A percentile compares a stretch with the other conserved stretches of the same genome.
phyloP scores from a whole-genome alignment of 305 asterid species.

The Solanum hybrid region DNA sequence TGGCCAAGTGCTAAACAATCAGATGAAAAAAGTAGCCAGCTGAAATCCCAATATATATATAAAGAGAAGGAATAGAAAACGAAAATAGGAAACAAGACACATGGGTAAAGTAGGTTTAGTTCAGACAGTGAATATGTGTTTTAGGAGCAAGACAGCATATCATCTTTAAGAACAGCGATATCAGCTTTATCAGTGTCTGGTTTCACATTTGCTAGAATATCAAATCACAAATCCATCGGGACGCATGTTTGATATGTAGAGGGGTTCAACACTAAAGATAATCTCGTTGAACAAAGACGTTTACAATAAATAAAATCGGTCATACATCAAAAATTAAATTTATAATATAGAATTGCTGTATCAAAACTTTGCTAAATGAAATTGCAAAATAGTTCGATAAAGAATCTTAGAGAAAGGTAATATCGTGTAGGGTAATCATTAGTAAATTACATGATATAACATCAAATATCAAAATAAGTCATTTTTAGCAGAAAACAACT shows the following conservation, averaged over 20 bases:
- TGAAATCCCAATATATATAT: neutral
- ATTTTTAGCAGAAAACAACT: neutral
- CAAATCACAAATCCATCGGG: neutral
- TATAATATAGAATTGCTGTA: neutral
- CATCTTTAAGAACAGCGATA: neutral
- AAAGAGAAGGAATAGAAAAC: neutral
- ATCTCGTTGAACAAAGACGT: neutral
- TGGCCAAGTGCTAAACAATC: neutral
- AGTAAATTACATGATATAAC: neutral
- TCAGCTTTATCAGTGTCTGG: neutral
- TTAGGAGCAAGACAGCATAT: neutral
- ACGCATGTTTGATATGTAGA: neutral
- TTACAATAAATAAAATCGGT: neutral
- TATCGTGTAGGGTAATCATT: neutral
- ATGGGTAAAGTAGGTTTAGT: neutral
- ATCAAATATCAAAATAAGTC: neutral
- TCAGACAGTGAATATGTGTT: neutral
- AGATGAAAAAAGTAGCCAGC: constrained; percentile 2
- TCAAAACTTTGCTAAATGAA: neutral
- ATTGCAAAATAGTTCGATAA: neutral
- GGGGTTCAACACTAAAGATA: neutral
- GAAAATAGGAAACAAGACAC: neutral
- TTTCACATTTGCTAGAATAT: neutral
- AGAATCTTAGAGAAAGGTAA: neutral
- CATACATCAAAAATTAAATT: neutral